These are phyloP conservation scores for Pleurostoma richardsiae DNA, from an alignment of 2,329 filamentous ascomycete species.

Conservation along the genomic window DNA sequence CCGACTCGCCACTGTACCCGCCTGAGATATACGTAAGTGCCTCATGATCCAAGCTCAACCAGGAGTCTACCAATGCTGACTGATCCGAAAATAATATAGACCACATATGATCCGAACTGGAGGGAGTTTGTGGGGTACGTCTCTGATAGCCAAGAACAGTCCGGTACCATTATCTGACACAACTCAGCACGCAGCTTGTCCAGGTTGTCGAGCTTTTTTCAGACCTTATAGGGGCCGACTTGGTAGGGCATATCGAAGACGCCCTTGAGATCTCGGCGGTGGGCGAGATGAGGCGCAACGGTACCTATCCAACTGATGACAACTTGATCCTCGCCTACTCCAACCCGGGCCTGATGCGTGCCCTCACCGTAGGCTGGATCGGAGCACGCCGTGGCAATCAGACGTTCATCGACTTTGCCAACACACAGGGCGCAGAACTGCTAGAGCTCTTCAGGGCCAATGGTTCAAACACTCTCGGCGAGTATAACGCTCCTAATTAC, in stretches of 20 bases:
- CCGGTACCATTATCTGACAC: too few species aligned
- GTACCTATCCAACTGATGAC: conserved; percentile 28
- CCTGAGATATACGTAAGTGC: conserved; percentile 23
- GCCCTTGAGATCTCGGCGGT: conserved; percentile 28
- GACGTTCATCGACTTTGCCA: conserved; percentile 28
- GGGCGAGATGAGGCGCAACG: conserved; percentile 33
- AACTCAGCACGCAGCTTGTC: conserved; percentile 22
- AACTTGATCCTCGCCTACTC: conserved; percentile 32
- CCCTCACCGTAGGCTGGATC: conserved; percentile 33
- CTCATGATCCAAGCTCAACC: not conserved
- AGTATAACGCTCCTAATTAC: conserved; percentile 34
- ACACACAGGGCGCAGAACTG: conserved; percentile 21
- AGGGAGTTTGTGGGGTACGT: conserved; percentile 27
- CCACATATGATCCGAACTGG: conserved; percentile 27
- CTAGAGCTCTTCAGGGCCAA: conserved; percentile 23
- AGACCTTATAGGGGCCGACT: conserved; percentile 19
- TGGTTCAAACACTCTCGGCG: conserved; percentile 24
- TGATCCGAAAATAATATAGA: not conserved
- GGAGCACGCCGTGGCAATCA: conserved; percentile 29
- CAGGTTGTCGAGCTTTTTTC: conserved; percentile 28
- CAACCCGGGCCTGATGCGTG: conserved; percentile 35
- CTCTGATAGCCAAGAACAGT: too few species aligned
- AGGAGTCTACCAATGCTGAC: not conserved
- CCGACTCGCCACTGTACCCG: conserved; percentile 23
- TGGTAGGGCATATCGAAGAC: conserved; percentile 27